These are phyloP conservation scores for Biscutella laevigata DNA, from an alignment of 441 rosid genomes.

Conservation along the genomic window DNA sequence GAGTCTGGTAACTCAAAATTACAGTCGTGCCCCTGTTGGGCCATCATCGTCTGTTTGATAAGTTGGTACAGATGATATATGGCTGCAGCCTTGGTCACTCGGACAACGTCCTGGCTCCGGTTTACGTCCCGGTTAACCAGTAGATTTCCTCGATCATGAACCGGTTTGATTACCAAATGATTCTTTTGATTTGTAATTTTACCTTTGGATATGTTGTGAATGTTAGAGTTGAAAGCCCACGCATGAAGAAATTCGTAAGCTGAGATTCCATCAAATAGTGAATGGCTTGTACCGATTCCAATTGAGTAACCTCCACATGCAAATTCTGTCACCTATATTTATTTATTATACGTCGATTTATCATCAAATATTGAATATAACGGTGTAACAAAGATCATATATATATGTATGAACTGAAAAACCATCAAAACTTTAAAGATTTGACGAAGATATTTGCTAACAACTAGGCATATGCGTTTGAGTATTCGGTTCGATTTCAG, in stretches of 20 bases:
- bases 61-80: constrained; percentile 53
- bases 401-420: neutral
- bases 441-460: neutral
- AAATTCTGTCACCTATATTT: constrained; percentile 50
- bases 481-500: neutral
- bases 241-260: constrained; percentile 40
- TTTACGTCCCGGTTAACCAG: constrained; percentile 14
- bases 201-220: constrained; percentile 2
- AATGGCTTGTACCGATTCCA: constrained; percentile 56
- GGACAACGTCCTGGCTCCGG: no score
- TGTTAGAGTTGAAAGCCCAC: constrained; percentile 45
- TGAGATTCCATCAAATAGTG: constrained; percentile 59
- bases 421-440: neutral
- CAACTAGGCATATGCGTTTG: neutral
- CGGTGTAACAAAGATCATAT: neutral
- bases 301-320: constrained; percentile 63
- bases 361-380: neutral
- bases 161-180: constrained; percentile 32
- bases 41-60: constrained; percentile 35
- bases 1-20: constrained; percentile 6
- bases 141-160: constrained; percentile 45
- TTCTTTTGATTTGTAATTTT: neutral
- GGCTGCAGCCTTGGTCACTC: constrained; percentile 38
- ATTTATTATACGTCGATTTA: neutral
- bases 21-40: constrained; percentile 12